A percentile compares a stretch with the other conserved stretches of the same genome.
phyloP scores from a whole-genome alignment of 345 rosid genomes.

The Balakata baccata region DNA sequence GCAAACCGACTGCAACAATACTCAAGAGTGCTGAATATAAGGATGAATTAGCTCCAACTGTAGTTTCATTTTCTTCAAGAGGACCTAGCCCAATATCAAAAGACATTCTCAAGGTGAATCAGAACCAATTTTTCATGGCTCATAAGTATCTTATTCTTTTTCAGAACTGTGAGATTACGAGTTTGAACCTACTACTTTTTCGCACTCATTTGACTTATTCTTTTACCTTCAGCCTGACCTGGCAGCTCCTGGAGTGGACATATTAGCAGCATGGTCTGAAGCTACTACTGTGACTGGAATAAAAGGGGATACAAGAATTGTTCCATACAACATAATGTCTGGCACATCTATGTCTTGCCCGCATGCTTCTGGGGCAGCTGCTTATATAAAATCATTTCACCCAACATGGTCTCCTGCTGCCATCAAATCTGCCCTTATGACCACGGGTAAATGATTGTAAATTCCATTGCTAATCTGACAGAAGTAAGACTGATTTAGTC shows the following conservation, averaged over 20 bases:
- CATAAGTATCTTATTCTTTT: neutral
- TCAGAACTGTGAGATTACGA: neutral
- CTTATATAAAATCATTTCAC: slow-evolving; percentile 31
- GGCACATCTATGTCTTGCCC: slow-evolving; percentile 49
- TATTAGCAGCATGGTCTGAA: slow-evolving; percentile 40
- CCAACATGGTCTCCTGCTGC: slow-evolving; percentile 43
- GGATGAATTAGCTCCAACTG: slow-evolving; percentile 22
- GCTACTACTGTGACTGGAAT: slow-evolving; percentile 14
- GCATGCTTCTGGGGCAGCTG: slow-evolving; percentile 31
- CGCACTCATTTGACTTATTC: neutral
- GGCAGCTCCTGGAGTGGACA: slow-evolving; percentile 39
- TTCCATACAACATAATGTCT: slow-evolving; percentile 32
- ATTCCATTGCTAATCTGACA: no score
- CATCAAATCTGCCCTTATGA: slow-evolving; percentile 41
- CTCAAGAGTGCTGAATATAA: slow-evolving; percentile 8
- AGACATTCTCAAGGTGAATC: slow-evolving; percentile 30
- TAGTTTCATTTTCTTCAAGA: slow-evolving; percentile 33
- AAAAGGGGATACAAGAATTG: slow-evolving; percentile 24
- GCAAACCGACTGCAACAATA: slow-evolving; percentile 31
- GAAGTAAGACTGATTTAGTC: no score
- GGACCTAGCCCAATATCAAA: slow-evolving; percentile 34
- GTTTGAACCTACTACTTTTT: neutral
- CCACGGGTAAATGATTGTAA: slow-evolving; percentile 23
- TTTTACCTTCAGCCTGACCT: slow-evolving; percentile 31
- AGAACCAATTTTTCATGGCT: no score